Base-by-base conservation (phyloP, 768 basidiomycete genomes). In the Plicaturopsis crispa region DNA sequence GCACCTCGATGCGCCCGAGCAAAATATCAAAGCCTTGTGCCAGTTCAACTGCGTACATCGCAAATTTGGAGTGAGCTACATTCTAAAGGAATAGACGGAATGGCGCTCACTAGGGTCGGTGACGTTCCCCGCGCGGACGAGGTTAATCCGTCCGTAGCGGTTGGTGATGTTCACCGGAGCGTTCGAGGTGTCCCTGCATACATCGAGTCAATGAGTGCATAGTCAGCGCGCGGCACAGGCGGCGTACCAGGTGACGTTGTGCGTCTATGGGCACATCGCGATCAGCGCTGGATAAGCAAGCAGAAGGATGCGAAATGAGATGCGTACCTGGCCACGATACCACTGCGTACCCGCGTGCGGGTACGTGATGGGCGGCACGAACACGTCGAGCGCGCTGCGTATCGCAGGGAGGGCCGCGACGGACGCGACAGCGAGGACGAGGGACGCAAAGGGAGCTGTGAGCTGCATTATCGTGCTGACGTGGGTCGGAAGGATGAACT, bases 81-180 rank as follows among this genome's bases (percentile, higher is more conserved):
- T n/a, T n/a, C n/a, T n/a, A n/a, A n/a, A n/a, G n/a, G n/a, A n/a
- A n/a, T n/a, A n/a, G n/a, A n/a, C n/a, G n/a, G n/a, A n/a, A n/a
- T n/a, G n/a, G n/a, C n/a, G n/a, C n/a, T n/a, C n/a, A n/a, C n/a
- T n/a, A n/a, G n/a, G n/a, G n/a, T n/a, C n/a, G n/a, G n/a, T n/a
- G n/a, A n/a, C n/a, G n/a, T n/a, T n/a, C n/a, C n/a, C n/a, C n/a
- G n/a, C n/a, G n/a, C n/a, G n/a, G n/a, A n/a, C 14, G 5, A 58
- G 48, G 2, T 56, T 48, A 8, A 59, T 41, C 12, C 19, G 10
- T 7, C 56, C 55, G 2, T 26, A 36, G 18, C 33, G 34, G 48
- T 73, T 73, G 19, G 70, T 69, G 43, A 71, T 68, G 14, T 61
- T 46, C 5, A 24, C 43, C 0, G 70, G 70, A 1, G 63, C 59